Evolutionary conservation across 1,284 basidiomycete species (phyloP), one percentile per base, ranked within the genome.

Genomic region (Marasmius oreades): DNA sequence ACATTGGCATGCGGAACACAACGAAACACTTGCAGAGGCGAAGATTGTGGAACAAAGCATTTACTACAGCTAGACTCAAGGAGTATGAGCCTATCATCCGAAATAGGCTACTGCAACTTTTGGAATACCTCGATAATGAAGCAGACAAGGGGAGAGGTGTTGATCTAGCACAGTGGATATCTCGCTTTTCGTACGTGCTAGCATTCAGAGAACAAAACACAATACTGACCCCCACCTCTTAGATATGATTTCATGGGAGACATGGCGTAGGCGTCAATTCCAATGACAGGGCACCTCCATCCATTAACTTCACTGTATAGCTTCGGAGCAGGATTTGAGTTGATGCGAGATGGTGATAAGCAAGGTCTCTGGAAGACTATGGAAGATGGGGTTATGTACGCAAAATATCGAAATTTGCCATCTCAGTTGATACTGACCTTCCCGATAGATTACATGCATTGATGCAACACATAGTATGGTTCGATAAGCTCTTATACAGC

Each of bases 251-350:
- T 58, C 34, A 58, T 58, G 56, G 56, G 56, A 16, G 56, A 58
- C n/a, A 34, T 58, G 28, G 53, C 52, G 46, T 48, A 48, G 22
- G 23, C 10, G 37, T 20, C 14, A 31, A n/a, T 4, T 48, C 6
- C 16, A 26, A 8, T 31, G 3, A 7, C 3, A 14, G 2, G 16
- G 12, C 6, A 33, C 24, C 7, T 12, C n/a, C n/a, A 26, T 48
- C 23, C 5, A 10, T 22, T 14, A 22, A 23, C 44, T 7, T 31
- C 46, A 11, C 22, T 20, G 23, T 31, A 45, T 24, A 48, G 46
- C 8, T 61, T 61, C 36, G 53, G 45, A n/a, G 55, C 52, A 33
- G 58, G 58, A 8, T 61, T 61, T 48, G 55, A 61, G 14, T 56
- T 59, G 51, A 48, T 61, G 14, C 31, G 28, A 24, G 55, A 56